Evolutionary conservation across 1,284 basidiomycete species (phyloP).

Genomic region (Wolfiporia cocos): DNA sequence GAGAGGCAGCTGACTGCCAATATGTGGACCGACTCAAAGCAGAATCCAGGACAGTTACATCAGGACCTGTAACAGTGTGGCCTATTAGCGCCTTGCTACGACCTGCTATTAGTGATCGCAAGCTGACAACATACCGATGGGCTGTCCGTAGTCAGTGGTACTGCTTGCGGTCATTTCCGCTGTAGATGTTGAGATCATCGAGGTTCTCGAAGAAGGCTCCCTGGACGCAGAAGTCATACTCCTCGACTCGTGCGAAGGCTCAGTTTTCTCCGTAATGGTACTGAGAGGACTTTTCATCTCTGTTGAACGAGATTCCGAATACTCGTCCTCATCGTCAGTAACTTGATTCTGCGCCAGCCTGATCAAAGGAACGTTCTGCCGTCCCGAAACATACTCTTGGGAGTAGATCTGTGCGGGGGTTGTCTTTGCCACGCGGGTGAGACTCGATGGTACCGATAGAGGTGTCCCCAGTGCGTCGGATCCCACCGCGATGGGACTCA

Average conservation of each 20-base stretch:
- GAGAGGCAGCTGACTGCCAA: too few species aligned
- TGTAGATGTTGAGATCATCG: constrained; percentile 27
- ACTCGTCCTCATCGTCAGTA: constrained; percentile 14
- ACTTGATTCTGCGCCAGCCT: constrained; percentile 19
- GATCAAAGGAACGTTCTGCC: constrained; percentile 23
- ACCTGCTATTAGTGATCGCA: too few species aligned
- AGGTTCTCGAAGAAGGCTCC: constrained; percentile 8
- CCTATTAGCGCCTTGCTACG: too few species aligned
- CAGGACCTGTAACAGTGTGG: too few species aligned
- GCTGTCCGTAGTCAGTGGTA: constrained; percentile 56
- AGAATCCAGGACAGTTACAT: too few species aligned
- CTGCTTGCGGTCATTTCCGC: too few species aligned
- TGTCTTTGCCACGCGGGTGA: too few species aligned
- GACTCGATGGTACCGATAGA: too few species aligned
- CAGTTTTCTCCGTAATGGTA: constrained; percentile 61
- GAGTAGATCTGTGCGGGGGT: too few species aligned
- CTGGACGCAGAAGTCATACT: constrained; percentile 28
- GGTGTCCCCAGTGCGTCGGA: too few species aligned
- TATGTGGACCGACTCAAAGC: too few species aligned
- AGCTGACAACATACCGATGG: constrained; percentile 44
- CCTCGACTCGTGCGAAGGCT: constrained; percentile 50
- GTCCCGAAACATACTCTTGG: constrained; percentile 11
- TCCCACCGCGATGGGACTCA: too few species aligned
- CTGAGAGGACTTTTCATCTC: constrained; percentile 30
- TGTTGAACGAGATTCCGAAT: constrained; percentile 6